Base-by-base conservation (phyloP, 2,329 filamentous ascomycete genomes). In the Penicillium hesseltinei region DNA sequence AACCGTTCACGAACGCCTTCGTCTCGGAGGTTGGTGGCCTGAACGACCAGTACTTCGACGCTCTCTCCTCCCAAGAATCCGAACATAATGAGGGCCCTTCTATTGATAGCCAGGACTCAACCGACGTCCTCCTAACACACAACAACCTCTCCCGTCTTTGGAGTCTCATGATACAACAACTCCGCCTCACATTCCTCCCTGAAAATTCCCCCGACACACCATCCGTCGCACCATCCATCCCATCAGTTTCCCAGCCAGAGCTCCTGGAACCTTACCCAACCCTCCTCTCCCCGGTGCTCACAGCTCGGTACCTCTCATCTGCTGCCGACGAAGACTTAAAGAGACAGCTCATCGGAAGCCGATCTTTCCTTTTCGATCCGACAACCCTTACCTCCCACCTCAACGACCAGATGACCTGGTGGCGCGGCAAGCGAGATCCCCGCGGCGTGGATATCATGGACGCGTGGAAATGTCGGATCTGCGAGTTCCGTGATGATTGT, bases 391-490 rank as follows among this genome's bases (percentile, higher is more conserved):
- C 87, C 11, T 75, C 73, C 1, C 95, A 95, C 69, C 71, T 96
- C 3, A 70, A 76, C 0, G 81, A 84, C 3, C 87, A 89, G 62
- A 85, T 97, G 83, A 73, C 81, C n/a, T 97, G 91, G 91, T 97
- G 93, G 93, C 85, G 84, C 33, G 93, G 92, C 1, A 80, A 88
- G 65, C 79, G 92, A 17, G 76, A 82, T 49, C 85, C 92, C 0
- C 80, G 81, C 8, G 93, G 93, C 0, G 92, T 97, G 3, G 81
- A 84, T 7, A 82, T 95, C 7, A 88, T 92, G 67, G 92, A 97
- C 65, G 90, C 91, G 0, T 96, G 88, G 77, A 97, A 97, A 73
- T 97, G 93, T 71, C 79, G 85, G 21, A 85, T 82, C 25, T 97
- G 93, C 69, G 91, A 96, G 63, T 97, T 97, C 72, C 84, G 82